Evolutionary conservation across 2,329 filamentous ascomycete species (phyloP), one percentile per base, ranked within the genome.

Genomic region (Diaporthe sp.): DNA sequence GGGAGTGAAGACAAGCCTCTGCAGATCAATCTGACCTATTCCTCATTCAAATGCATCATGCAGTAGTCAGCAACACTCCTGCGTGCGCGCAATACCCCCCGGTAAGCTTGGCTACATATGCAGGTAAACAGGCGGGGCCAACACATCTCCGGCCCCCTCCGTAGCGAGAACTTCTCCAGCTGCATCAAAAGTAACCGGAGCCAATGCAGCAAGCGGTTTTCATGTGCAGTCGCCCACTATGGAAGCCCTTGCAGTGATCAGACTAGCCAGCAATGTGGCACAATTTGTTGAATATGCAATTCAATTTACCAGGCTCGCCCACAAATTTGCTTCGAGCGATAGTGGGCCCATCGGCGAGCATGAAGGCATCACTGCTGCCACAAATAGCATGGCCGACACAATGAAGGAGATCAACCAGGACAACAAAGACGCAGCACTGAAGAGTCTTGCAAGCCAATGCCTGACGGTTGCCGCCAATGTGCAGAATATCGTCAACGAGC

Each of bases 231-330:
- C n/a, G 5, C n/a, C 17, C 39, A 61, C 6, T 10, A 74, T 74
- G 72, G 62, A 74, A 58, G 51, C 62, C 6, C 17, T 74, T 25
- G 42, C 62, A 55, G 62, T 53, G 6, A 67, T 74, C 39, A 22
- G 62, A 49, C 55, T 74, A 6, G 72, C 72, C 15, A 59, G 72
- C 39, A 74, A 68, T 19, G 44, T 74, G 53, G 39, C 44, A 25
- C 62, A 71, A 22, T 74, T 70, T 37, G 57, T 74, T 22, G 53
- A 49, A 61, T 59, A 71, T 8, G 62, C 39, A 19, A 49, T 69
- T 49, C 34, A 61, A 42, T 42, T 42, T 13, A 28, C 58, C 13
- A 61, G 42, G n/a, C 37, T 61, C 3, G 58, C 37, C 22, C 58
- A 19, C 22, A 61, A 25, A 28, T 15, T 61, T 42, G 58, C 58